Evolutionary conservation across 83 land plant genomes (phyloP).

Genomic region (Diphasiastrum complanatum): DNA sequence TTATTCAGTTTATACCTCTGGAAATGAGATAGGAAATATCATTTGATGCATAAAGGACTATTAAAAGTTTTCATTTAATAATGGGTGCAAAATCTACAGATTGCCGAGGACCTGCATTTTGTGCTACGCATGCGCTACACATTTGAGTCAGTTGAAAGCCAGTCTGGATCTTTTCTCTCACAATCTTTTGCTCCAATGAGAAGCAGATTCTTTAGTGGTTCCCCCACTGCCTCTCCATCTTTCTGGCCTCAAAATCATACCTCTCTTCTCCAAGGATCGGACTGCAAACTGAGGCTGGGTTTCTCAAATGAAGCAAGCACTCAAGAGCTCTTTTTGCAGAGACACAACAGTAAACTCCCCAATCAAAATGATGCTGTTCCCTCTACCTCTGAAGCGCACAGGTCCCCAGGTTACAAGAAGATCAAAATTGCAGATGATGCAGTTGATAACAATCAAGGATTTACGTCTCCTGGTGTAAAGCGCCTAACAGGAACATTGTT

Average conservation of each 20-base stretch:
- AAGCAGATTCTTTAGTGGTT: slow-evolving; percentile 28
- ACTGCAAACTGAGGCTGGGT: too few relatives aligned
- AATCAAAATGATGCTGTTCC: too few relatives aligned
- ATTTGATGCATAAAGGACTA: neutral
- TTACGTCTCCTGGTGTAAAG: too few relatives aligned
- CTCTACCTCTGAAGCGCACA: too few relatives aligned
- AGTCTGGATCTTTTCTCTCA: slow-evolving; percentile 71
- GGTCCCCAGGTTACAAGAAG: too few relatives aligned
- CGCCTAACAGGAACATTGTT: too few relatives aligned
- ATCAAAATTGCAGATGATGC: too few relatives aligned
- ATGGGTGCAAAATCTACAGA: slow-evolving; percentile 30
- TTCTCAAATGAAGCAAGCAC: too few relatives aligned
- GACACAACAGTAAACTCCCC: too few relatives aligned
- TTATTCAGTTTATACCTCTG: too few relatives aligned
- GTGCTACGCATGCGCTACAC: slow-evolving; percentile 85
- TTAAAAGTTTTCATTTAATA: neutral
- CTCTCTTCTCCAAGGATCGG: slow-evolving; percentile 53
- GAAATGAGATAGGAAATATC: neutral
- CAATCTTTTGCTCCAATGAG: slow-evolving; percentile 66
- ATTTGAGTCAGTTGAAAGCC: slow-evolving; percentile 84
- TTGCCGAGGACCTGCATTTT: slow-evolving; percentile 86
- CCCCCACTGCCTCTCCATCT: slow-evolving; percentile 5
- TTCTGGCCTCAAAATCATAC: slow-evolving; percentile 30
- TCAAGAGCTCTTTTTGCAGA: too few relatives aligned
- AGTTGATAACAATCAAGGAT: too few relatives aligned